Evolutionary conservation across 2,329 filamentous ascomycete genomes (phyloP).

Genomic region (Apiospora koreana): DNA sequence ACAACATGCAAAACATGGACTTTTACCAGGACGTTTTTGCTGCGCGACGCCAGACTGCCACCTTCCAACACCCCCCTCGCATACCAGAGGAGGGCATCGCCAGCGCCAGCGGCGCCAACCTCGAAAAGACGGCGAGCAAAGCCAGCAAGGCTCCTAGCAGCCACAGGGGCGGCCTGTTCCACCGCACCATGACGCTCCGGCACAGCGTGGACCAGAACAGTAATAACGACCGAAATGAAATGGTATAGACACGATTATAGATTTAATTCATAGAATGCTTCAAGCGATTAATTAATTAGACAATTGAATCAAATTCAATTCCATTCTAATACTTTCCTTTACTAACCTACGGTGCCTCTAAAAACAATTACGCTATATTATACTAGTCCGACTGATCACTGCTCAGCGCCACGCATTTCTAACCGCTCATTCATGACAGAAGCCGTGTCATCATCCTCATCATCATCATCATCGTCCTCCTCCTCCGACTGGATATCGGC

Average conservation of each 20-base stretch:
- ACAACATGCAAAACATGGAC: slow-evolving; percentile 25
- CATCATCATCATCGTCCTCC: slow-evolving; percentile 33
- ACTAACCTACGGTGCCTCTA: too few species aligned
- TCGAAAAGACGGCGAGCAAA: slow-evolving; percentile 15
- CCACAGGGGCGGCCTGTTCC: slow-evolving; percentile 1
- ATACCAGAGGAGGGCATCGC: slow-evolving; percentile 24
- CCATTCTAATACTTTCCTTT: too few species aligned
- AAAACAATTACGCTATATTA: too few species aligned
- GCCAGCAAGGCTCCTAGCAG: background rate
- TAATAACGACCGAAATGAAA: background rate
- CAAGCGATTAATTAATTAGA: too few species aligned
- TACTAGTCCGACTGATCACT: background rate
- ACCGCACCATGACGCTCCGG: slow-evolving; percentile 8
- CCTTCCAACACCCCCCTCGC: slow-evolving; percentile 23
- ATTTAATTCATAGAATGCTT: background rate
- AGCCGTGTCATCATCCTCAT: slow-evolving; percentile 33
- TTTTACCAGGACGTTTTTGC: slow-evolving; percentile 50
- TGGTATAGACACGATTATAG: slow-evolving; percentile 3
- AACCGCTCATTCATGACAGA: slow-evolving; percentile 28
- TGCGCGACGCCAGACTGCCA: slow-evolving; percentile 30
- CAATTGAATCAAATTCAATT: too few species aligned
- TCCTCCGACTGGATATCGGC: slow-evolving; percentile 21
- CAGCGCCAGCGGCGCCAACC: slow-evolving; percentile 31
- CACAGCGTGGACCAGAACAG: slow-evolving; percentile 4
- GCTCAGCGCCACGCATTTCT: slow-evolving; percentile 21